These are phyloP conservation scores for Malassezia japonica DNA, from an alignment of 1,284 basidiomycete species.

Conservation along the genomic window DNA sequence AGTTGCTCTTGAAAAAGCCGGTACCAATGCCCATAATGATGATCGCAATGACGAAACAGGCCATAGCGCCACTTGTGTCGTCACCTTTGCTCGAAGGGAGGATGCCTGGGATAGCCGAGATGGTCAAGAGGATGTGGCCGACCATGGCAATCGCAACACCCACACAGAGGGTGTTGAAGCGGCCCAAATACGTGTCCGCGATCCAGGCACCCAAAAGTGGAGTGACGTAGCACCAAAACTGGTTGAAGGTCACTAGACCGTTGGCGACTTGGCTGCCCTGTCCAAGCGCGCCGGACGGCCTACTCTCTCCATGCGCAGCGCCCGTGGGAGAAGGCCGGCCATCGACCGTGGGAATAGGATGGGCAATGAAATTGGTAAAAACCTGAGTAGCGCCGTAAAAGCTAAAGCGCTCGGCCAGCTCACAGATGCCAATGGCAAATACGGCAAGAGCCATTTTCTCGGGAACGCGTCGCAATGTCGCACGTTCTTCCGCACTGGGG, in stretches of 20 bases:
- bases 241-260: conserved; percentile 43
- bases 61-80: conserved; percentile 54
- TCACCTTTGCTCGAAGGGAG: conserved; percentile 51
- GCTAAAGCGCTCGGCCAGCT: conserved; percentile 45
- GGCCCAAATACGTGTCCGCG: conserved; percentile 50
- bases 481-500: conserved; percentile 35
- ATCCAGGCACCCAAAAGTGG: conserved; percentile 47
- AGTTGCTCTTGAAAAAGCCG: conserved; percentile 63
- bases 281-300: conserved; percentile 34
- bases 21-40: conserved; percentile 53
- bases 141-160: conserved; percentile 49
- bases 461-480: conserved; percentile 35
- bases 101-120: conserved; percentile 62
- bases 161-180: conserved; percentile 51
- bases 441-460: conserved; percentile 35
- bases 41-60: conserved; percentile 53
- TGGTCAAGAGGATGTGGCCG: conserved; percentile 62
- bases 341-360: conserved; percentile 26
- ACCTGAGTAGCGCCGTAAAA: conserved; percentile 41
- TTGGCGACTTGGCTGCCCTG: conserved; percentile 40
- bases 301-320: conserved; percentile 12
- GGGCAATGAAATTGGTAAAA: conserved; percentile 42
- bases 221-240: conserved; percentile 39
- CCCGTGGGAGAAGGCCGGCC: conserved; percentile 20
- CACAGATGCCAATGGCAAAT: conserved; percentile 41